Conservation (phyloP, 768 basidiomycete species). For the Mycena latifolia region DNA sequence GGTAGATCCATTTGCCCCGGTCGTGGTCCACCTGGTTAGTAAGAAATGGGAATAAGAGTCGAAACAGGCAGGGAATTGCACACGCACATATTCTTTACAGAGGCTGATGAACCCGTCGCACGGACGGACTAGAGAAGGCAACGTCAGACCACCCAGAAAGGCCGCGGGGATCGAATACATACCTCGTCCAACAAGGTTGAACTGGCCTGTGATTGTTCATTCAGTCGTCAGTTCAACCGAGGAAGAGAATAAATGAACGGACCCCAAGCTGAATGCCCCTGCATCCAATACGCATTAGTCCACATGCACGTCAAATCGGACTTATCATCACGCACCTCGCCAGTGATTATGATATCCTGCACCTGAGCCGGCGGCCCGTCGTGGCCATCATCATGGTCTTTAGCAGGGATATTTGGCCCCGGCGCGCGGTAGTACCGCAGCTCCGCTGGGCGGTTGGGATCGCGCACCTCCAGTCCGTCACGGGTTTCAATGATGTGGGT, state of each 20-base stretch:
- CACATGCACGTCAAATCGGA: slow-evolving; percentile 4
- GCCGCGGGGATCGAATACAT: background rate
- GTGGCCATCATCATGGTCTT: slow-evolving; percentile 33
- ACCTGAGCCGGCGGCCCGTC: slow-evolving; percentile 42
- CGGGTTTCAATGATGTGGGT: slow-evolving; percentile 61
- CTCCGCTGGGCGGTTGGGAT: slow-evolving; percentile 51
- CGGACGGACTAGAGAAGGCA: slow-evolving; percentile 61
- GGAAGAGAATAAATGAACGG: background rate
- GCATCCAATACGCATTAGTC: slow-evolving; percentile 16
- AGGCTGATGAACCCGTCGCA: slow-evolving; percentile 86
- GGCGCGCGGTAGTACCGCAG: slow-evolving; percentile 47
- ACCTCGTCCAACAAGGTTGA: slow-evolving; percentile 77
- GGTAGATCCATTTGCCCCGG: slow-evolving; percentile 88
- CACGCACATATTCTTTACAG: slow-evolving; percentile 85
- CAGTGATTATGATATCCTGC: slow-evolving; percentile 76
- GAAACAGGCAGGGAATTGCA: background rate
- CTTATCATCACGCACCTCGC: slow-evolving; percentile 65
- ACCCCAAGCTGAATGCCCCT: slow-evolving; percentile 96
- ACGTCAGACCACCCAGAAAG: background rate
- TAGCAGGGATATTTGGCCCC: background rate
- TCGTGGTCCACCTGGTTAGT: slow-evolving; percentile 68
- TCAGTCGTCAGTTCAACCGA: background rate
- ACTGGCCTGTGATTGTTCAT: slow-evolving; percentile 54
- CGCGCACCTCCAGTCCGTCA: slow-evolving; percentile 61
- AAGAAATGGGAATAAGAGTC: slow-evolving; percentile 1